These are phyloP conservation scores for Penicillium paneum DNA, from an alignment of 2,329 filamentous ascomycete species.

Conservation along the genomic window DNA sequence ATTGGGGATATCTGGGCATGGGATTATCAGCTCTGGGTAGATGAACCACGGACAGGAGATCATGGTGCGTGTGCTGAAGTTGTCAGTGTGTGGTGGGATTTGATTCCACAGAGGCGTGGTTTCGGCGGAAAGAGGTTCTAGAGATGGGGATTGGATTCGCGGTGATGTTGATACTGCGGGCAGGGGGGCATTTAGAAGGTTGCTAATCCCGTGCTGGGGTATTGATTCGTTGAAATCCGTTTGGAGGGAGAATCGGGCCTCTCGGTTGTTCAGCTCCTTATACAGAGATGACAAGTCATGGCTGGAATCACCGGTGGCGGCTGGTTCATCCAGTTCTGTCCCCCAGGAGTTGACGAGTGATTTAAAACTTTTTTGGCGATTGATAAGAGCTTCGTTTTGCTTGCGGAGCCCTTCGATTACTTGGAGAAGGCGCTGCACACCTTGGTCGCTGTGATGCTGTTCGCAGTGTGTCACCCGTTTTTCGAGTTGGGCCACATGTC, in stretches of 20 bases:
- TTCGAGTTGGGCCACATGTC: slow-evolving; percentile 20
- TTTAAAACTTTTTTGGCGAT: slow-evolving; percentile 18
- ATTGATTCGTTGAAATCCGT: not conserved
- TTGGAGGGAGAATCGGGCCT: not conserved
- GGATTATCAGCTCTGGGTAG: slow-evolving; percentile 18
- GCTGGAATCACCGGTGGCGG: not conserved
- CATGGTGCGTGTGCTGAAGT: slow-evolving; percentile 5
- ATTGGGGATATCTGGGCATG: slow-evolving; percentile 18
- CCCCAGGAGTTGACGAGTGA: slow-evolving; percentile 24
- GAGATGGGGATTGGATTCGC: not conserved
- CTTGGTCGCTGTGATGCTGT: slow-evolving; percentile 21
- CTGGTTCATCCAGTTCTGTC: not conserved
- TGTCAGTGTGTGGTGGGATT: slow-evolving; percentile 17
- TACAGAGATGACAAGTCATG: not conserved
- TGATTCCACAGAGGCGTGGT: slow-evolving; percentile 10
- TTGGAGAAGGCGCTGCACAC: slow-evolving; percentile 17
- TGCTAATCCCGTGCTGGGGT: not conserved
- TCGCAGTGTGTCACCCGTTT: slow-evolving; percentile 24
- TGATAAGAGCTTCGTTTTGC: slow-evolving; percentile 23
- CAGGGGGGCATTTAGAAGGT: not conserved
- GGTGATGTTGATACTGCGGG: not conserved
- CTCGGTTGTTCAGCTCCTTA: not conserved
- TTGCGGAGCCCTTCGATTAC: slow-evolving; percentile 20
- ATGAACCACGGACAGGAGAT: slow-evolving; percentile 17
- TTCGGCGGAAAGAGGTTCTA: not conserved